Evolutionary conservation across 225 moss, liverwort and hornwort species (phyloP), one percentile per base, ranked within the genome.

Genomic region (Polytrichum formosum): DNA sequence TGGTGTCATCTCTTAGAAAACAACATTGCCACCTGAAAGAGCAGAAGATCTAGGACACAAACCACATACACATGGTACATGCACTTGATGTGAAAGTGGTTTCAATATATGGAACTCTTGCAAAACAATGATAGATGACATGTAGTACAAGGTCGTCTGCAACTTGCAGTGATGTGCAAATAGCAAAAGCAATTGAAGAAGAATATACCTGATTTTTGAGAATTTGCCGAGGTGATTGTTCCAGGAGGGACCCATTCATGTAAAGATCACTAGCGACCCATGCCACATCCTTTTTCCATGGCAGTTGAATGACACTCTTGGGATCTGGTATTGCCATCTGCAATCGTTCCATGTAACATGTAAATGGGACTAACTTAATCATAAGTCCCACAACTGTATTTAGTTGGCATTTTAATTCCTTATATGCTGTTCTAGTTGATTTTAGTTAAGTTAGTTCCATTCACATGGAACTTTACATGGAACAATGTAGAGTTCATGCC

Each of bases 221-320:
- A 64, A 96, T 90, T 73, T 91, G 65, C 62, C 96, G 96, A 74
- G 96, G 96, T 2, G 96, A 88, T 74, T 96, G 96, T 64, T 66
- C 77, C 66, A 96, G 64, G 67, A 83, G 83, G 19, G 71, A 37
- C 21, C 59, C 90, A 61, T 89, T 66, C 89, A 96, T 89, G 77
- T 73, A 86, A 23, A 96, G 87, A 75, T 96, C 96, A 70, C 96
- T 91, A 28, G 96, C 85, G 35, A 96, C 92, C 96, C 96, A 96
- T 2, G 96, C 96, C 7, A 96, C 89, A 8, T 85, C 86, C 59
- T 77, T 67, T 2, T 84, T 89, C 96, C 96, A 96, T 7, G 93
- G 96, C 46, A 96, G 86, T 77, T 92, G 82, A 69, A 93, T 84
- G 20, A 89, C 80, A 72, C 89, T 89, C 20, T 72, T 70, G 26